Percentiles rank a stretch among this genome's conserved stretches.
These are phyloP conservation scores for Xylaria longipes DNA, from an alignment of 495 filamentous ascomycete genomes.

Conservation along the genomic window DNA sequence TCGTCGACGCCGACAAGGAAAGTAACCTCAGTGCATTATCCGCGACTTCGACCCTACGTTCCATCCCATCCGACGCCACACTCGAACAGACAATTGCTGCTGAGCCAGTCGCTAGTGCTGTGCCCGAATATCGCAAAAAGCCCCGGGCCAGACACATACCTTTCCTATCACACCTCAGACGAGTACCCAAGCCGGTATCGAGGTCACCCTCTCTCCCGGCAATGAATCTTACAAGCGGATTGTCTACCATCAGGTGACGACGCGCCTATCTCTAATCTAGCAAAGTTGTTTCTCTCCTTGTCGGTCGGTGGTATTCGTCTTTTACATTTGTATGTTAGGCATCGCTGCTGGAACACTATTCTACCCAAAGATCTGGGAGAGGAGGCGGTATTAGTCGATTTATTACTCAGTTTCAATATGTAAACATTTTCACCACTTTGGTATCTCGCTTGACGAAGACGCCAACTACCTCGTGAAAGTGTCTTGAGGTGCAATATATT, in stretches of 20 bases:
- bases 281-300: neutral
- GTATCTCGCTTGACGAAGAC: neutral
- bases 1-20: constrained; percentile 40
- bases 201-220: constrained; percentile 19
- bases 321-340: constrained; percentile 15
- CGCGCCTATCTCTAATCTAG: neutral
- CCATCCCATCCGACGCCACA: constrained; percentile 23
- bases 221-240: constrained; percentile 1
- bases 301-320: constrained; percentile 3
- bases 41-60: constrained; percentile 24
- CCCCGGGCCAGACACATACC: constrained; percentile 22
- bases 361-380: constrained; percentile 1
- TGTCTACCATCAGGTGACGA: constrained; percentile 16
- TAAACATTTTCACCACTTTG: neutral
- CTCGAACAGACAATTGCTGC: constrained; percentile 29
- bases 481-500: neutral
- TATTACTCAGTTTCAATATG: neutral
- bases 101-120: constrained; percentile 25
- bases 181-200: constrained; percentile 4
- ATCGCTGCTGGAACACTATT: neutral
- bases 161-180: constrained; percentile 18
- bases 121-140: constrained; percentile 19
- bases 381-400: constrained; percentile 22
- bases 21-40: constrained; percentile 21
- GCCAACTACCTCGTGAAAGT: neutral